Evolutionary conservation across 2,329 filamentous ascomycete genomes (phyloP).

Genomic region (Pseudonectria buxi): DNA sequence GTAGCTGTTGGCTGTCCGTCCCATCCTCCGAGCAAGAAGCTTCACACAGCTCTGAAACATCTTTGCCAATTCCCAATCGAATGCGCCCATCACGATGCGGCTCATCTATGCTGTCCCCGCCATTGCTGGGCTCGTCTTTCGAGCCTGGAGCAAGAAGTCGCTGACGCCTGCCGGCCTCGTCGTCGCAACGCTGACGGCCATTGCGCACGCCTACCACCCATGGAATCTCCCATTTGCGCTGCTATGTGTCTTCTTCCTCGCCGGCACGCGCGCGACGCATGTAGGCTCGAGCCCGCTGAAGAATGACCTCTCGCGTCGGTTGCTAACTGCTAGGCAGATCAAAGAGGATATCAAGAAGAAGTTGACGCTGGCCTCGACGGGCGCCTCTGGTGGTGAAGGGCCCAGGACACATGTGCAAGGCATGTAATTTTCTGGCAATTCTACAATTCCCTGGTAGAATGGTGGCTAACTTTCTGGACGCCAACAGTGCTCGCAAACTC

Average conservation of each 20-base stretch:
- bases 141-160: slow-evolving; percentile 65
- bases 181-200: slow-evolving; percentile 65
- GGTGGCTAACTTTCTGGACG: slow-evolving; percentile 1
- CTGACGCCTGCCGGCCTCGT: slow-evolving; percentile 72
- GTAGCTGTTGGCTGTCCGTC: too few relatives aligned
- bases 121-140: slow-evolving; percentile 54
- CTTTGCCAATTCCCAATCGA: background rate
- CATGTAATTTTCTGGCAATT: slow-evolving; percentile 18
- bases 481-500: slow-evolving; percentile 74
- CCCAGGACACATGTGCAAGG: slow-evolving; percentile 78
- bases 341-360: slow-evolving; percentile 81
- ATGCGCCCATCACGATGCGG: slow-evolving; percentile 40
- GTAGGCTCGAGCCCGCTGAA: slow-evolving; percentile 34
- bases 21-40: too few relatives aligned
- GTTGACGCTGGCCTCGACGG: slow-evolving; percentile 71
- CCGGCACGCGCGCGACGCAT: slow-evolving; percentile 78
- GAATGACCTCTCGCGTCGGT: background rate
- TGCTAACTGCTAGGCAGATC: slow-evolving; percentile 44
- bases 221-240: slow-evolving; percentile 89
- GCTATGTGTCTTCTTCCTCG: slow-evolving; percentile 77
- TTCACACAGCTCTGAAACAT: background rate
- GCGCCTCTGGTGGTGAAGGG: slow-evolving; percentile 70
- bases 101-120: slow-evolving; percentile 50
- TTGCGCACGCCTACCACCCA: slow-evolving; percentile 81
- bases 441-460: slow-evolving; percentile 1